A percentile compares a stretch with the other conserved stretches of the same genome.
Evolutionary conservation across 1,284 basidiomycete genomes (phyloP).

Genomic region (Clitocybe nebularis): DNA sequence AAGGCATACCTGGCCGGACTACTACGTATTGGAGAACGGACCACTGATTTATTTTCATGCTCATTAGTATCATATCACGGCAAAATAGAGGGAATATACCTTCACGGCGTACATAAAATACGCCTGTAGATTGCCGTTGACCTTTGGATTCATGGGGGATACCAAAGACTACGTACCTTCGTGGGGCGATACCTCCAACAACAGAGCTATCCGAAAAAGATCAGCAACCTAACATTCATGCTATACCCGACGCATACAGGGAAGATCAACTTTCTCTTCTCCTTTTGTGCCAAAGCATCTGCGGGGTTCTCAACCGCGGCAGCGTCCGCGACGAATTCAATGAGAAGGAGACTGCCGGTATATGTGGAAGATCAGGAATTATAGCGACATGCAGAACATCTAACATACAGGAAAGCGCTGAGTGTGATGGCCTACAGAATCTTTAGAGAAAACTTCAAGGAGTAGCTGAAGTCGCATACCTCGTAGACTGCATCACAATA

Average conservation of each 20-base stretch:
- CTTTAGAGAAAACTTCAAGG: constrained; percentile 25
- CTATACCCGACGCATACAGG: constrained; percentile 46
- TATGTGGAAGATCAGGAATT: constrained; percentile 12
- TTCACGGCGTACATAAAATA: constrained; percentile 87
- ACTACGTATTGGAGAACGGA: constrained; percentile 80
- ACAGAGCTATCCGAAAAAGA: constrained; percentile 45
- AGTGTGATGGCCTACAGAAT: constrained; percentile 61
- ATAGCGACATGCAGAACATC: not conserved
- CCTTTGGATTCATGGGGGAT: constrained; percentile 2
- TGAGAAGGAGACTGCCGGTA: constrained; percentile 60
- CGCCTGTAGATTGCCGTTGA: constrained; percentile 33
- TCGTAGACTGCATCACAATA: constrained; percentile 35
- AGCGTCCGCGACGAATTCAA: constrained; percentile 77
- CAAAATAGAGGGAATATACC: constrained; percentile 32
- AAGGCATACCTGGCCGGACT: constrained; percentile 56
- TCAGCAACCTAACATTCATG: constrained; percentile 1
- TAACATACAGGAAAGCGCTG: constrained; percentile 70
- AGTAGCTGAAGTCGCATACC: constrained; percentile 24
- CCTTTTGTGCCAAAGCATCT: constrained; percentile 70
- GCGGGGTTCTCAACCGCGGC: constrained; percentile 54
- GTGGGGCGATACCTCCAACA: constrained; percentile 75
- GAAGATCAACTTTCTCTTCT: constrained; percentile 68
- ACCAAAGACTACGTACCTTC: constrained; percentile 43
- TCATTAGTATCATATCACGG: constrained; percentile 3
- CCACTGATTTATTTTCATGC: constrained; percentile 45